Conservation (phyloP, 306 rosid genomes). For the Quercus variabilis region DNA sequence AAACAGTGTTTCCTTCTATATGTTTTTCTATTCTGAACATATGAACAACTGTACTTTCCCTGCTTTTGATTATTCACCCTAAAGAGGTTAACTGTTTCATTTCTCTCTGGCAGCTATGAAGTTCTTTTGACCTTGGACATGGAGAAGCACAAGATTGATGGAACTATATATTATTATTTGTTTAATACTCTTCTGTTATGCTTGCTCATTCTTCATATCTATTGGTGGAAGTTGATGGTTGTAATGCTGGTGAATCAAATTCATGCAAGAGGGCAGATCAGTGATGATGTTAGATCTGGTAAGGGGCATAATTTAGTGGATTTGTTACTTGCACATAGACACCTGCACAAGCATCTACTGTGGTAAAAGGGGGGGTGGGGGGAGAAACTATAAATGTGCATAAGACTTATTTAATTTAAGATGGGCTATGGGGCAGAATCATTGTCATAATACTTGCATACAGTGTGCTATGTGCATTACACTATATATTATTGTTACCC, state of each 20-base stretch:
- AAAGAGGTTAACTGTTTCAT: not conserved
- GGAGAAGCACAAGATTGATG: conserved; percentile 46
- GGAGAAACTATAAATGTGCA: not conserved
- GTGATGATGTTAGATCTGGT: conserved; percentile 96
- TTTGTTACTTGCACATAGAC: not conserved
- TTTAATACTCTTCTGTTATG: conserved; percentile 75
- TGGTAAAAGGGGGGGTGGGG: not conserved
- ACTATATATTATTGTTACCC: not conserved
- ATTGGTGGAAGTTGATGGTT: conserved; percentile 89
- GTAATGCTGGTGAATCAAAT: conserved; percentile 88
- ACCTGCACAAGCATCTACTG: not conserved
- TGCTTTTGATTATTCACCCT: not conserved
- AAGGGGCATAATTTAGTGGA: conserved; percentile 21
- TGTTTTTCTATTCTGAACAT: not conserved
- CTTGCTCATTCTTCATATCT: conserved; percentile 72
- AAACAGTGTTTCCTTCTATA: not conserved
- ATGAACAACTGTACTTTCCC: not conserved
- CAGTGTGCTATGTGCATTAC: not conserved
- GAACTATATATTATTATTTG: conserved; percentile 70
- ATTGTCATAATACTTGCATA: not conserved
- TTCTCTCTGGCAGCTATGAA: conserved; percentile 66
- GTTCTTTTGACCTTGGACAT: conserved; percentile 50
- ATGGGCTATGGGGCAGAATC: not conserved
- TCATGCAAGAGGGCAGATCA: conserved; percentile 70
- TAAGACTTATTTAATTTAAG: not conserved